phyloP scores from a whole-genome alignment of 345 rosid species.

The Euphorbia lathyris region DNA sequence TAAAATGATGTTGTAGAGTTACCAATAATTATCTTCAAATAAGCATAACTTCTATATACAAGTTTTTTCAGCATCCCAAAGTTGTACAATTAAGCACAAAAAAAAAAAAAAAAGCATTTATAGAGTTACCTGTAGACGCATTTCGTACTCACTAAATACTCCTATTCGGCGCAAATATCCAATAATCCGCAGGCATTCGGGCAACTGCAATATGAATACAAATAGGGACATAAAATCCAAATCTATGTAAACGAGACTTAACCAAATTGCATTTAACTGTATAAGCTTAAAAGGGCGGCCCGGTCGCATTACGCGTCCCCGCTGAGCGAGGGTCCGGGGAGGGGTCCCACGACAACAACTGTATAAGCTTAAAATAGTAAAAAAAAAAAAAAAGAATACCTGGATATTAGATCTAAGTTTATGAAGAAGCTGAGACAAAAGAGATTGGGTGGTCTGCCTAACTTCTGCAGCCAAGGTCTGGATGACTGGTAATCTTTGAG shows the following conservation, averaged over 20 bases:
- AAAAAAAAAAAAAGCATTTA: background rate
- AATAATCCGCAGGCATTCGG: conserved; percentile 92
- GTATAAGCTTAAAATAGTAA: conserved; percentile 9
- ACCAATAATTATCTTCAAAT: conserved; percentile 11
- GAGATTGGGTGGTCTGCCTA: conserved; percentile 90
- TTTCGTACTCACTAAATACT: conserved; percentile 89
- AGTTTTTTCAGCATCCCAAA: conserved; percentile 6
- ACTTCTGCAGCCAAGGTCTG: conserved; percentile 89
- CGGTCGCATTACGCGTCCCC: too few relatives aligned
- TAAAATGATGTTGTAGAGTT: too few relatives aligned
- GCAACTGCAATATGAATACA: conserved; percentile 53
- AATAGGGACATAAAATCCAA: conserved; percentile 12
- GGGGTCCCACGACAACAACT: too few relatives aligned
- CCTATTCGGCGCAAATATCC: conserved; percentile 94
- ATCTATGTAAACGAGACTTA: background rate
- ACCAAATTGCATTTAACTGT: background rate
- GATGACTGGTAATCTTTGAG: conserved; percentile 71
- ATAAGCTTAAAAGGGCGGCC: conserved; percentile 8
- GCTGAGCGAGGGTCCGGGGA: too few relatives aligned
- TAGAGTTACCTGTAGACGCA: conserved; percentile 77
- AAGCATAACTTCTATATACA: background rate
- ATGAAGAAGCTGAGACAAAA: conserved; percentile 87
- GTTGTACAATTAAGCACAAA: background rate
- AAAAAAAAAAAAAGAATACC: conserved; percentile 36
- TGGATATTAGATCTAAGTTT: conserved; percentile 91